A percentile compares a stretch with the other conserved stretches of the same genome.
Conservation (phyloP, 352 stramenopile genomes). For the Plasmopara viticola region DNA sequence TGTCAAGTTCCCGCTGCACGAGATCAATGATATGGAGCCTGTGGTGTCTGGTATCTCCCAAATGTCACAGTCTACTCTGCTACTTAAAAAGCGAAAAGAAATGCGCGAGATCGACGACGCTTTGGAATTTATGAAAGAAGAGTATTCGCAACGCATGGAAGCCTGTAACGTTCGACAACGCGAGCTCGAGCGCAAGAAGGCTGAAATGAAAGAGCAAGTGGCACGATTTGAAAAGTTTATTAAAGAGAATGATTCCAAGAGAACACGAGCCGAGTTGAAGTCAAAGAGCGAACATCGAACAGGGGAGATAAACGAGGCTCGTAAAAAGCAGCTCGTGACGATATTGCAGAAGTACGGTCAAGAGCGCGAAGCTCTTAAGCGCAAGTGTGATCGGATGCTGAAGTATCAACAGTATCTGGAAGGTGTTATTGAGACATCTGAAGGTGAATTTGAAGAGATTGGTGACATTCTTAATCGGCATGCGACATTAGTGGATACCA, state of each 20-base stretch:
- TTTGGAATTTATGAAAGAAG: conserved; percentile 91
- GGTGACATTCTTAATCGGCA: conserved; percentile 81
- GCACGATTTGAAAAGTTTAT: conserved; percentile 91
- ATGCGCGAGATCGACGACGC: conserved; percentile 90
- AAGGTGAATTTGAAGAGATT: conserved; percentile 83
- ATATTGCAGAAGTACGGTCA: conserved; percentile 69
- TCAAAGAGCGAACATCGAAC: conserved; percentile 77
- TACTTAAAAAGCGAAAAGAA: conserved; percentile 91
- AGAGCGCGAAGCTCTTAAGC: conserved; percentile 62
- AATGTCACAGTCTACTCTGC: conserved; percentile 86
- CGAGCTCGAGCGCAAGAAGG: conserved; percentile 83
- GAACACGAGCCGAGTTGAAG: conserved; percentile 83
- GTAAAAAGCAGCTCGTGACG: conserved; percentile 63
- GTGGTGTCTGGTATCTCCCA: conserved; percentile 80
- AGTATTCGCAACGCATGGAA: conserved; percentile 86
- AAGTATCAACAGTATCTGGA: conserved; percentile 85
- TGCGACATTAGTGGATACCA: conserved; percentile 81
- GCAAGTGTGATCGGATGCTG: conserved; percentile 72
- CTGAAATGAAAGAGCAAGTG: conserved; percentile 89
- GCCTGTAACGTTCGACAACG: conserved; percentile 72
- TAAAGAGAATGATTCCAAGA: conserved; percentile 91
- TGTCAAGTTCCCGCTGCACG: conserved; percentile 41
- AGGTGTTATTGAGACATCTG: conserved; percentile 69
- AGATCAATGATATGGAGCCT: conserved; percentile 67
- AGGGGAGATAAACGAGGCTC: conserved; percentile 67